Evolutionary conservation across 768 basidiomycete genomes (phyloP).

Genomic region (Boletus sp.): DNA sequence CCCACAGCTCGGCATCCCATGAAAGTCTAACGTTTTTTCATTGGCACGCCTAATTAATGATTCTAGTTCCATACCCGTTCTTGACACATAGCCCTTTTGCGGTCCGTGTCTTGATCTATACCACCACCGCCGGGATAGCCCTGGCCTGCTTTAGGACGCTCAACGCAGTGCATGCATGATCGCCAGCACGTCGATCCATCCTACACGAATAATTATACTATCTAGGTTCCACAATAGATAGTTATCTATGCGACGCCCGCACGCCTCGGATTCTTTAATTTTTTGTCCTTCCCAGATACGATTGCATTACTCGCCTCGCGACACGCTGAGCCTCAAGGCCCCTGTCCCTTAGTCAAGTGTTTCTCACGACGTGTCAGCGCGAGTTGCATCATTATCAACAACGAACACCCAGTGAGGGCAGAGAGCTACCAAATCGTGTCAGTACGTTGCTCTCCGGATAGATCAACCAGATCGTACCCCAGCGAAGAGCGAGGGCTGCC

Average conservation of each 20-base stretch:
- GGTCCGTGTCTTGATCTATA: constrained; percentile 59
- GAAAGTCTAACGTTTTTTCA: not conserved
- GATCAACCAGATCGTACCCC: constrained; percentile 30
- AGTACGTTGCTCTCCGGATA: not conserved
- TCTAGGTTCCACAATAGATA: not conserved
- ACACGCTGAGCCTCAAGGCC: not conserved
- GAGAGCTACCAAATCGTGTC: constrained; percentile 8
- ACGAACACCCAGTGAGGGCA: constrained; percentile 1
- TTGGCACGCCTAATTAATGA: not conserved
- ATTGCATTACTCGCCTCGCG: not conserved
- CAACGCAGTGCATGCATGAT: constrained; percentile 45
- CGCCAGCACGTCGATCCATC: not conserved
- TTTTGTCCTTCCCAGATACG: not conserved
- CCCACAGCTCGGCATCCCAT: not conserved
- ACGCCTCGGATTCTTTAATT: not conserved
- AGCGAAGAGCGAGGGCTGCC: constrained; percentile 49
- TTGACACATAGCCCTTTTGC: constrained; percentile 55
- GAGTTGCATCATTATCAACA: constrained; percentile 11
- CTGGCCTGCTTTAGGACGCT: constrained; percentile 53
- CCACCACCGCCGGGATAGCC: constrained; percentile 47
- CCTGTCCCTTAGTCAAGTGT: not conserved
- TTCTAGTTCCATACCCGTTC: constrained; percentile 80
- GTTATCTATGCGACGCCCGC: not conserved
- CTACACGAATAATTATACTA: not conserved
- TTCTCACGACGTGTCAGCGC: not conserved